These are phyloP conservation scores for Aspergillus baeticus DNA, from an alignment of 495 filamentous ascomycete genomes.

Conservation along the genomic window DNA sequence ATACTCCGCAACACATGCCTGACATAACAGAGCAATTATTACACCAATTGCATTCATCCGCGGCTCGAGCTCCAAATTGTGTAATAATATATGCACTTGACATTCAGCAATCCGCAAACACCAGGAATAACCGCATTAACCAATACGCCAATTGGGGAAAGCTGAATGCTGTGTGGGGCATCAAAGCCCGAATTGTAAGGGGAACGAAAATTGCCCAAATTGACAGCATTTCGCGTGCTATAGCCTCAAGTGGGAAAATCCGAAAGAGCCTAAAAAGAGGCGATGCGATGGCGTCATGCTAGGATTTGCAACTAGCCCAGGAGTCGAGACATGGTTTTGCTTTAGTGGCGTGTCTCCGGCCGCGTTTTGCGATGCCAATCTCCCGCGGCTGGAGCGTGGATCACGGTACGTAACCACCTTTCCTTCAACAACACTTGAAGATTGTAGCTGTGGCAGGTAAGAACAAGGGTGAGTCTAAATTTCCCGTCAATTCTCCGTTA, in stretches of 20 bases:
- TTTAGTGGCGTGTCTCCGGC: constrained; percentile 24
- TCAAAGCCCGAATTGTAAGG: not conserved
- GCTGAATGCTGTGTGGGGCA: not conserved
- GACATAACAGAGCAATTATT: not conserved
- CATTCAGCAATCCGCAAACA: not conserved
- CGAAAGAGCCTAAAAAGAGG: constrained; percentile 6
- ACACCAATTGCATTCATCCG: not conserved
- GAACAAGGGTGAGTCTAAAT: not conserved
- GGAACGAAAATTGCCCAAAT: not conserved
- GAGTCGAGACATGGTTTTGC: constrained; percentile 26
- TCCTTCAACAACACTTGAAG: too few relatives aligned
- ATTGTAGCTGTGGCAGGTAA: not conserved
- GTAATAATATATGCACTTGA: not conserved
- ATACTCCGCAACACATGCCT: not conserved
- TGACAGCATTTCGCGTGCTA: too few relatives aligned
- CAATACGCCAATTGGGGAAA: not conserved
- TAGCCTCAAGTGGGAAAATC: not conserved
- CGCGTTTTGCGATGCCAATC: constrained; percentile 27
- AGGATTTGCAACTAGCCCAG: constrained; percentile 29
- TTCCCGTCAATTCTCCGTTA: constrained; percentile 3
- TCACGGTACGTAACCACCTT: not conserved
- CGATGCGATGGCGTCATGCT: constrained; percentile 24
- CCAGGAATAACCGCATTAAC: too few relatives aligned
- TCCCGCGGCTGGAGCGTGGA: constrained; percentile 20
- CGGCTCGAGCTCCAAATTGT: not conserved